Conservation (phyloP, 2,329 filamentous ascomycete genomes). For the Curvularia eragrostidis region DNA sequence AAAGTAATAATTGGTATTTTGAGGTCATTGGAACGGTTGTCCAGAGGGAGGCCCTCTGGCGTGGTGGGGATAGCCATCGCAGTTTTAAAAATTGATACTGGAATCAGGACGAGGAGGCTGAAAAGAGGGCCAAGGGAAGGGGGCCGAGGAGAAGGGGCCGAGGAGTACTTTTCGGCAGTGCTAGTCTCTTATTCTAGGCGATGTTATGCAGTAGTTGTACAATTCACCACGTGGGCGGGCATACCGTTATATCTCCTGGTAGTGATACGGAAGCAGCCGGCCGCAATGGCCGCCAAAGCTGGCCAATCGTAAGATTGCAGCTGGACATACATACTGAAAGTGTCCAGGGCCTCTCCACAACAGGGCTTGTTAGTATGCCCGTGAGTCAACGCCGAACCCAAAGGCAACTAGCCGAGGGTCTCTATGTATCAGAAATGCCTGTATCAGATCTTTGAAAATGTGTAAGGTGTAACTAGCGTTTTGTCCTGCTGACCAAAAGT, state of each 20-base stretch:
- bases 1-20: slow-evolving; percentile 32
- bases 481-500: background rate
- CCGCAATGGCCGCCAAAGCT: slow-evolving; percentile 4
- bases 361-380: background rate
- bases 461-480: background rate
- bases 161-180: background rate
- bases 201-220: slow-evolving; percentile 4
- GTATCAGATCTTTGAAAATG: slow-evolving; percentile 2
- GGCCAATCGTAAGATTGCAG: slow-evolving; percentile 1
- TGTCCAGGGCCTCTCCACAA: background rate
- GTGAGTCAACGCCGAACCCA: background rate
- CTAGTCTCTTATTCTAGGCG: background rate
- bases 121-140: background rate
- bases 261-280: background rate
- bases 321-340: slow-evolving; percentile 10
- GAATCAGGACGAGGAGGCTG: slow-evolving; percentile 5
- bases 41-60: slow-evolving; percentile 24
- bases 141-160: background rate
- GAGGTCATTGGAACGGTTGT: slow-evolving; percentile 32
- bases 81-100: background rate
- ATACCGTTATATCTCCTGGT: slow-evolving; percentile 14
- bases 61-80: slow-evolving; percentile 24
- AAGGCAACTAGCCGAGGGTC: slow-evolving; percentile 5
- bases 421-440: background rate
- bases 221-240: background rate